Base-by-base conservation (phyloP, 192 early-diverging fungal genomes). In the Mortierella antarctica region DNA sequence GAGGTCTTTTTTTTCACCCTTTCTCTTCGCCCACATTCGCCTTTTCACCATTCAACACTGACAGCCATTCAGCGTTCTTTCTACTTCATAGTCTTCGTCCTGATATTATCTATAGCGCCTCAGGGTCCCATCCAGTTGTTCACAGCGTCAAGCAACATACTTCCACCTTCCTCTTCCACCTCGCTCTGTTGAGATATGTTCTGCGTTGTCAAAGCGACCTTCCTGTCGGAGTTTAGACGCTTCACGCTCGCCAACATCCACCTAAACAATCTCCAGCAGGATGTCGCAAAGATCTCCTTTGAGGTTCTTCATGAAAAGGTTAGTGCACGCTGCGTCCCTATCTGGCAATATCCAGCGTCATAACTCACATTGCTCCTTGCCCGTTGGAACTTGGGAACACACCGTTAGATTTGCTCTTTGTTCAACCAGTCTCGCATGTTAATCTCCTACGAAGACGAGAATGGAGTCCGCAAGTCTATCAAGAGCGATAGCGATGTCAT, bases 191-290 rank as follows among this genome's bases (percentile, higher is more conserved):
- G 31, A 31, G 31, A 41, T 18, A 79, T 79, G 75, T 55, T 67
- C 53, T 80, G 77, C 55, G 66, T 80, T 48, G 54, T 80, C 5
- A 80, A 80, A 49, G 77, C 65, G 41, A 80, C 77, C 20, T 63
- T 56, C 41, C 7, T 53, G 59, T 42, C 51, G 42, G 70, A 80
- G 70, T 80, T 62, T 20, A 63, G 77, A 40, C 77, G 77, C 13
- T 80, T 80, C 60, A 64, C 77, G 12, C 70, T 80, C 41, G 53
- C 69, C 50, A 72, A 62, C 46, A 55, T 80, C 60, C 59, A 67
- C 53, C 69, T 53, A 11, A 59, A 67, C 15, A 60, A 72, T 49
- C 55, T 80, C 18, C 14, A 67, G 53, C 18, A 56, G 45, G 69
- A 68, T 49, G 59, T 54, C 20, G 21, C 45, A 18, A 67, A 63